Base-by-base conservation (phyloP, 2,329 filamentous ascomycete species). In the Fusarium chuoi region DNA sequence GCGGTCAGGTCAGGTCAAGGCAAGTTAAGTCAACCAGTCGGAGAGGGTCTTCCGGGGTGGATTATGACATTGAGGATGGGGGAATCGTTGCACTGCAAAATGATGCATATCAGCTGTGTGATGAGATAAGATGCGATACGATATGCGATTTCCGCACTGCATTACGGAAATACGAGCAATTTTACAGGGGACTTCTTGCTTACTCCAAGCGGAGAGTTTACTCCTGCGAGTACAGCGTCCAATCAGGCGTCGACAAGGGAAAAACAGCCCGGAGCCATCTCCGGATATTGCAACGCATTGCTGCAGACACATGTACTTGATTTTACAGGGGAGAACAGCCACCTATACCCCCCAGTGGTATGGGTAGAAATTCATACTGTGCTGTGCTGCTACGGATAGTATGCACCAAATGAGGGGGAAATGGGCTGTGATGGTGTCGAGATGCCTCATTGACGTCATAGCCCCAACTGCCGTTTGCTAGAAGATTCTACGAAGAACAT, bases 391-490 rank as follows among this genome's bases (percentile, higher is more conserved):
- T 35, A n/a, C n/a, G n/a, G n/a, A n/a, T n/a, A 22, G 22, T 38
- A 20, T 30, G 24, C 49, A 22, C 15, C 22, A 41, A 44, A 48
- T 66, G 75, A 71, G 65, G 61, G 45, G 48, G 35, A 61, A 51
- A 36, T 30, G n/a, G 63, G 60, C 54, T 41, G 59, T 63, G 63
- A 75, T 72, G 65, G 22, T 51, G 26, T 39, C 12, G 59, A 59
- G 54, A 65, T 63, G 74, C 76, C 44, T 78, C 76, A 77, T 70
- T 78, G 71, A 78, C 76, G 76, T 78, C 73, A 77, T 70, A 33
- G 7, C 20, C 9, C 18, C 14, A 35, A 56, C 45, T 48, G 26
- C 48, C 56, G 30, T 7, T 30, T 28, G 14, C 71, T 9, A 56
- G 71, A 72, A 72, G 54, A 39, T 73, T 73, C 70, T 36, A 70